Base-by-base conservation (phyloP, 2,329 filamentous ascomycete species). In the Aspergillus fructus region DNA sequence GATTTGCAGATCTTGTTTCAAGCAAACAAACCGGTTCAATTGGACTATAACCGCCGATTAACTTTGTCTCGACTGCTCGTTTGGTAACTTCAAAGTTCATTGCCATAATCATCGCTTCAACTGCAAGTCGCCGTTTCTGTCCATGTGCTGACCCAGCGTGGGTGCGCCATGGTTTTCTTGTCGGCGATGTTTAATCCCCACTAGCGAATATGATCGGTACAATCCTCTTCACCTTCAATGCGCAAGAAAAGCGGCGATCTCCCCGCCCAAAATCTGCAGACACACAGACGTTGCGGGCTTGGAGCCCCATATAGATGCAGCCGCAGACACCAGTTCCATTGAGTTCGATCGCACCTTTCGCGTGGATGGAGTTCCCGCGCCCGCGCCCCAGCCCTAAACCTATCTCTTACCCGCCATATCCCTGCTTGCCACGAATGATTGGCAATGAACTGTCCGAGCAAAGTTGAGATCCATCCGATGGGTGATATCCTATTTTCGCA, bases 71-170 rank as follows among this genome's bases (percentile, higher is more conserved):
- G 7, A 24, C 45, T 39, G 23, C 23, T 41, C 27, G 45, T 37
- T n/a, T 46, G 15, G 15, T 46, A 23, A n/a, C 41, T 46, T 39
- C 42, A 34, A 23, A 37, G 41, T 39, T 39, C 42, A 43, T 53
- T 15, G 12, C 12, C 15, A 39, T 21, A 33, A 37, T 5, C 34
- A 7, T 37, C 34, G 15, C 13, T 13, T 9, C 34, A 49, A 39
- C 49, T 58, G 55, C 55, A 53, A 45, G 45, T 52, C 43, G 50
- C 49, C 39, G 21, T 13, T 49, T 58, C 23, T 33, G 55, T 49
- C 43, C 49, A 53, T 58, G 55, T 49, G 49, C 40, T 53, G 33
- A 24, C 49, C 41, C 48, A 48, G 54, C 27, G 48, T 51, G 49
- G 49, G 24, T 30, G 9, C 9, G 37, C 53, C 21, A 33, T 54